Evolutionary conservation across 805 yeast species (phyloP), one percentile per base, ranked within the genome.

Genomic region (Lipomyces yamadae): DNA sequence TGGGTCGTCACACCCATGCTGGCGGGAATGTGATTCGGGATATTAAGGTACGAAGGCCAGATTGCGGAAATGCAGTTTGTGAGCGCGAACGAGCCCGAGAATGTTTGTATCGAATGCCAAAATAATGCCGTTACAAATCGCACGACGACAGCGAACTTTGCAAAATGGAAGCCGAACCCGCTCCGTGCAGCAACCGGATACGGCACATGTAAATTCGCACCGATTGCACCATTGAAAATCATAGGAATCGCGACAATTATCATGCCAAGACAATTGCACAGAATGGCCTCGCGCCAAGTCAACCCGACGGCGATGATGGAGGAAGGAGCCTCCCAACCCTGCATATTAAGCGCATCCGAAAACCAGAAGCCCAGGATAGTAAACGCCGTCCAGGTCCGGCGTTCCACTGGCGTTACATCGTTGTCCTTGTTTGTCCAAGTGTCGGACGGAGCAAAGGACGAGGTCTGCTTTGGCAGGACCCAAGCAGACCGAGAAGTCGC

Each of bases 101-200:
- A 69, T 11, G 71, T 69, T 60, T 65, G 67, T 57, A 68, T 69
- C 1, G 72, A 55, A 45, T 65, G 69, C 72, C 72, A 69, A 59
- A 69, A 69, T n/a, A 68, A 57, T 15, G 72, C 72, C 13, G 70
- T 67, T 18, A 68, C 68, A 66, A 67, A 60, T 29, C 71, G 68
- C 3, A 67, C 64, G 33, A 63, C 37, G 39, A 68, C 68, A 0
- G 70, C 70, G 58, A 66, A 67, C 56, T 67, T 63, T 45, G 70
- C 65, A 42, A 66, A 67, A 37, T 64, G 39, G 63, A 61, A 68
- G 37, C 97, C 97, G 79, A 92, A 92, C 0, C 94, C 85, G 0
- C 94, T 83, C 69, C 97, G 82, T 53, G 88, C 85, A 6, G 90
- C 84, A 10, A 92, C 92, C 1, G 97, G 97, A 82, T 91, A 92